Percentiles rank a stretch among this genome's conserved stretches.
These are phyloP conservation scores for Termitomyces sp. DNA, from an alignment of 768 basidiomycete species.

Conservation along the genomic window DNA sequence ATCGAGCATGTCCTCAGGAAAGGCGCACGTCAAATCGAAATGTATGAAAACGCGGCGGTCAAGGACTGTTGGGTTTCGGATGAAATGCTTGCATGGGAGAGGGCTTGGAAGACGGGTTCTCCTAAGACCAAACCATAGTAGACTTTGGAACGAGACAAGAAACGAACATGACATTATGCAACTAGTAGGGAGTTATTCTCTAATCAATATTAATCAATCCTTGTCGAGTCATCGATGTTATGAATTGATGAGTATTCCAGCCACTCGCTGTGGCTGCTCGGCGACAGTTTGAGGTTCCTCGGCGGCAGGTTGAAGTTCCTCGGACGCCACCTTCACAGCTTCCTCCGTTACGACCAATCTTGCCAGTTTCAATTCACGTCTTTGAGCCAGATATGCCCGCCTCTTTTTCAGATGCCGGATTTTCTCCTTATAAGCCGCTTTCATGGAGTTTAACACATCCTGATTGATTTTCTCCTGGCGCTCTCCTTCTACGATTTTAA, in stretches of 20 bases:
- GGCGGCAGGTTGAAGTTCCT: neutral
- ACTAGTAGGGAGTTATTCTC: neutral
- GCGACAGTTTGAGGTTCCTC: neutral
- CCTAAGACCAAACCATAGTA: neutral
- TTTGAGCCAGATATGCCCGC: conserved; percentile 11
- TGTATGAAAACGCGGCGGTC: conserved; percentile 63
- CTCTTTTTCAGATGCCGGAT: conserved; percentile 14
- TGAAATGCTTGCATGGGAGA: conserved; percentile 68
- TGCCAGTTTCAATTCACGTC: conserved; percentile 13
- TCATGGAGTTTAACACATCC: conserved; percentile 25
- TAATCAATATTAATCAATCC: neutral
- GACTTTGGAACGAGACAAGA: neutral
- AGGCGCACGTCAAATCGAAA: conserved; percentile 63
- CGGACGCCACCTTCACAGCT: no score
- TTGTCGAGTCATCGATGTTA: neutral
- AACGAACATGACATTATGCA: neutral
- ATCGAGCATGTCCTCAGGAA: conserved; percentile 78
- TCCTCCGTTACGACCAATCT: neutral
- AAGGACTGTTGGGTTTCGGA: conserved; percentile 73
- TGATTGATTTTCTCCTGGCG: conserved; percentile 25
- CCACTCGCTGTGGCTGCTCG: neutral
- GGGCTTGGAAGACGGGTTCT: conserved; percentile 17
- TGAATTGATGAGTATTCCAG: neutral
- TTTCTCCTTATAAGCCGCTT: conserved; percentile 19
- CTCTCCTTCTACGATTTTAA: conserved; percentile 36